phyloP scores from a whole-genome alignment of 306 rosid genomes.

The Arachis hypogaea region DNA sequence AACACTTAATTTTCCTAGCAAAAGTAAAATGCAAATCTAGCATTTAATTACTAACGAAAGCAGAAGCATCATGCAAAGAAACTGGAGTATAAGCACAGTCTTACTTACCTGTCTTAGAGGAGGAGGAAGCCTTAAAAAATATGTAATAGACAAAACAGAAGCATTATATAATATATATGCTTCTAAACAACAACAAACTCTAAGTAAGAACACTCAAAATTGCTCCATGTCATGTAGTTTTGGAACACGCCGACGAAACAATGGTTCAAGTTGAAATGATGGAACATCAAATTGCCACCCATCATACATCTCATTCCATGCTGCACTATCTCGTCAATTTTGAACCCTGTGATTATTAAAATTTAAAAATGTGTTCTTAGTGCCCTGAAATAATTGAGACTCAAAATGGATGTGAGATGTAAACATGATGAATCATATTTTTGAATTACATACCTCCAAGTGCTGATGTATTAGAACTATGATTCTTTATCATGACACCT shows the following conservation, averaged over 20 bases:
- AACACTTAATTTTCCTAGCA: slow-evolving; percentile 2
- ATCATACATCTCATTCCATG: slow-evolving; percentile 98
- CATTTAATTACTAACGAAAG: slow-evolving; percentile 23
- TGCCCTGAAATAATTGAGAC: slow-evolving; percentile 29
- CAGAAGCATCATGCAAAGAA: slow-evolving; percentile 33
- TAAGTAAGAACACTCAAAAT: slow-evolving; percentile 52
- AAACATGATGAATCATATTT: neutral
- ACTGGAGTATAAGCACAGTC: slow-evolving; percentile 14
- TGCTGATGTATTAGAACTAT: slow-evolving; percentile 87
- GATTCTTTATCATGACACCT: slow-evolving; percentile 96
- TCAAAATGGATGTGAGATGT: slow-evolving; percentile 17
- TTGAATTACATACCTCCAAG: slow-evolving; percentile 67
- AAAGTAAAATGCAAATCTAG: slow-evolving; percentile 10
- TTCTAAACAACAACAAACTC: slow-evolving; percentile 48
- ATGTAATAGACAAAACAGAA: slow-evolving; percentile 48
- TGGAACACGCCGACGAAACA: slow-evolving; percentile 89
- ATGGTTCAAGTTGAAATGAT: slow-evolving; percentile 91
- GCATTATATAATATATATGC: slow-evolving; percentile 42
- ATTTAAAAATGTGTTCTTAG: slow-evolving; percentile 34
- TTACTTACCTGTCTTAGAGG: slow-evolving; percentile 49
- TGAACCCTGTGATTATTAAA: slow-evolving; percentile 67
- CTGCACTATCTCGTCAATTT: slow-evolving; percentile 94
- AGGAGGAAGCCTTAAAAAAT: slow-evolving; percentile 46
- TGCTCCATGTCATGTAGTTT: slow-evolving; percentile 86
- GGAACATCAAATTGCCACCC: slow-evolving; percentile 97